phyloP scores from a whole-genome alignment of 345 rosid genomes.

The Euphorbia peplus region DNA sequence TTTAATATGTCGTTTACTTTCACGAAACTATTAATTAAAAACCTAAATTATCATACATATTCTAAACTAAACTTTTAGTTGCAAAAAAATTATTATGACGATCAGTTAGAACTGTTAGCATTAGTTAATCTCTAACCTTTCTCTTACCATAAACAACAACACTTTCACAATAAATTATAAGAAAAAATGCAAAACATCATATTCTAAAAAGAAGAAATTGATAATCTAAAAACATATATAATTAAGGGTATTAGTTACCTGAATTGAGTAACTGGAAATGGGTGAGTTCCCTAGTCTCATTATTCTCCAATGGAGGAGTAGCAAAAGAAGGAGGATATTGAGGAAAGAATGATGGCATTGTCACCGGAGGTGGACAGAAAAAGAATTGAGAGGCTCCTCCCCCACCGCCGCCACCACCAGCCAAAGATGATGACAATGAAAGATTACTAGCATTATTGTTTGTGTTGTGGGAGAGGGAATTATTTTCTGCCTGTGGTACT shows the following conservation, averaged over 20 bases:
- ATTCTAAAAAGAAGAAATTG: too few relatives aligned
- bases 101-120: too few relatives aligned
- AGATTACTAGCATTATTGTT: conserved; percentile 7
- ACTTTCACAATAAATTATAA: too few relatives aligned
- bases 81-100: too few relatives aligned
- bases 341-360: conserved; percentile 56
- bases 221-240: too few relatives aligned
- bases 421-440: conserved; percentile 29
- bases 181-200: too few relatives aligned
- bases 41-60: too few relatives aligned
- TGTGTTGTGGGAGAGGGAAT: conserved; percentile 23
- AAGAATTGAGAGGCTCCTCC: conserved; percentile 41
- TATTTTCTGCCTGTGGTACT: conserved; percentile 41
- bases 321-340: conserved; percentile 47
- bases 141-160: too few relatives aligned
- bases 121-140: too few relatives aligned
- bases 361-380: conserved; percentile 57
- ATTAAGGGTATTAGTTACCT: conserved; percentile 6
- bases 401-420: conserved; percentile 24
- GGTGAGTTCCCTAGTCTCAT: conserved; percentile 14
- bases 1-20: too few relatives aligned
- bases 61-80: too few relatives aligned
- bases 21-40: too few relatives aligned
- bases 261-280: conserved; percentile 21
- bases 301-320: conserved; percentile 14